These are phyloP conservation scores for Phragmites australis DNA, from an alignment of 176 grass and related monocot species.

Conservation along the genomic window DNA sequence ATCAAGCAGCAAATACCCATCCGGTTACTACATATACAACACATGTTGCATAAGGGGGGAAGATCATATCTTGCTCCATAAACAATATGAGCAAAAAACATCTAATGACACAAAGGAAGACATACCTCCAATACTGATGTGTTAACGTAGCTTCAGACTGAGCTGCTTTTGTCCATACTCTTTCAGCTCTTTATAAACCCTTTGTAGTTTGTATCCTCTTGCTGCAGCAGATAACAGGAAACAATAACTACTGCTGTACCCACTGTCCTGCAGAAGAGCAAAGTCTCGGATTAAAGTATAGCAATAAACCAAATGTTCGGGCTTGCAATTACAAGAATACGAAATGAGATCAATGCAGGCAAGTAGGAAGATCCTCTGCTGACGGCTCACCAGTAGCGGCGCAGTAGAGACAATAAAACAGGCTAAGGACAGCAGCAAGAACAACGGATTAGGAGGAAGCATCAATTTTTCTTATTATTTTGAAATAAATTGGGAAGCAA, in stretches of 20 bases:
- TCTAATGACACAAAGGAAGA: background rate
- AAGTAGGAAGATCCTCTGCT: constrained; percentile 11
- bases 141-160: constrained; percentile 25
- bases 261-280: constrained; percentile 42
- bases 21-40: background rate
- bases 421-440: constrained; percentile 20
- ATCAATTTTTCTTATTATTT: background rate
- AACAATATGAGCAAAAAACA: background rate
- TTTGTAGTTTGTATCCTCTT: background rate
- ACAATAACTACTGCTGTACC: constrained; percentile 31
- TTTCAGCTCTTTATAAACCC: background rate
- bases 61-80: background rate
- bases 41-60: background rate
- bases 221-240: constrained; percentile 16
- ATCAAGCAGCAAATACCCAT: constrained; percentile 13
- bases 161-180: background rate
- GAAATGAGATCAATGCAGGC: constrained; percentile 41
- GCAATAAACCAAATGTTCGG: constrained; percentile 29
- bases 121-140: constrained; percentile 21
- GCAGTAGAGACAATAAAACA: constrained; percentile 31
- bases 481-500: background rate
- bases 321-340: constrained; percentile 24
- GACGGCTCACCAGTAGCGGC: background rate
- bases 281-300: constrained; percentile 31
- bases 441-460: background rate